Conservation (phyloP, 208 protist genomes). For the Leishmania braziliensis region DNA sequence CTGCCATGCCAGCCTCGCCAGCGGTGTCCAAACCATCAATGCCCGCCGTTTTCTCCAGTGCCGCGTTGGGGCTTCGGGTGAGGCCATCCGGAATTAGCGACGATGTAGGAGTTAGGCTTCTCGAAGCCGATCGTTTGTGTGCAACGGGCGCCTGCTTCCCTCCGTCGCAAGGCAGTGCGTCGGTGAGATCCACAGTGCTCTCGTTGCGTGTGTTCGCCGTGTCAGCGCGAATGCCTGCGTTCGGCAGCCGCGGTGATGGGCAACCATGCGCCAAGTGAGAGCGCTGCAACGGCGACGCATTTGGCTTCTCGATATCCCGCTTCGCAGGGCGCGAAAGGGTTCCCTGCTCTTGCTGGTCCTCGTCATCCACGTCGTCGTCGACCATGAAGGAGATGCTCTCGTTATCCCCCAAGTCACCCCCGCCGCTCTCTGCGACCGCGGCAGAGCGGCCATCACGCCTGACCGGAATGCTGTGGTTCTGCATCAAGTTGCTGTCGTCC, state of each 20-base stretch:
- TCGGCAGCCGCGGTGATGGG: constrained; percentile 4
- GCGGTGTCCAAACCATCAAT: background rate
- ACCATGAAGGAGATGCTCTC: constrained; percentile 60
- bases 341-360: background rate
- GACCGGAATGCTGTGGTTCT: background rate
- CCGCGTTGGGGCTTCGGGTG: background rate
- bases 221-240: constrained; percentile 24
- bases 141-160: background rate
- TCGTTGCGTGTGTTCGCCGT: constrained; percentile 8
- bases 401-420: constrained; percentile 22
- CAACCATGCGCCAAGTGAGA: constrained; percentile 14
- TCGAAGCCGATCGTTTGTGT: background rate
- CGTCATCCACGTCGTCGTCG: constrained; percentile 21
- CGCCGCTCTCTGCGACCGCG: constrained; percentile 5
- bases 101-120: background rate
- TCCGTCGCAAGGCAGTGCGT: background rate
- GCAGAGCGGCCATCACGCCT: background rate
- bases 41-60: background rate
- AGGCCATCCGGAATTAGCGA: constrained; percentile 2
- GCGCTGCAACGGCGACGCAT: background rate
- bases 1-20: background rate
- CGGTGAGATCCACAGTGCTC: background rate
- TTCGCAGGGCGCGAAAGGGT: background rate
- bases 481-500: background rate
- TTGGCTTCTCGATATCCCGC: constrained; percentile 2